These are phyloP conservation scores for Chrysanthemum makinoi DNA, from an alignment of 129 eudicot genomes.

Conservation along the genomic window DNA sequence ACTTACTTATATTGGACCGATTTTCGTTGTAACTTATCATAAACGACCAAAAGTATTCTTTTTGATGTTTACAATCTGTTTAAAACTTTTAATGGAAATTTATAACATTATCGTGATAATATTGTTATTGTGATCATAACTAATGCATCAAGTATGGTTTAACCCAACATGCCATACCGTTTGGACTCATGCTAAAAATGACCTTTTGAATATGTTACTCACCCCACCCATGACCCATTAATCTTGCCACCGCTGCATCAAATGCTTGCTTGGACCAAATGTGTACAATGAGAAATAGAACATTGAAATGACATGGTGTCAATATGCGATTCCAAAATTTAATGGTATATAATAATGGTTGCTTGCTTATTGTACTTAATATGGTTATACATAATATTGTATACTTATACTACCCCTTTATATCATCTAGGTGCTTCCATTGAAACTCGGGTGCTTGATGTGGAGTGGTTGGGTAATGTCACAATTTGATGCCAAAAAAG, in stretches of 20 bases:
- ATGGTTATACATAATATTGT: not conserved
- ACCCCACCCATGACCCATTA: not conserved
- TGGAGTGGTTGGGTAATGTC: conserved; percentile 73
- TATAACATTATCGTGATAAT: not conserved
- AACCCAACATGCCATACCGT: no score
- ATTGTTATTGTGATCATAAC: not conserved
- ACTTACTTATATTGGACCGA: not conserved
- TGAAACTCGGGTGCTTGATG: conserved; percentile 56
- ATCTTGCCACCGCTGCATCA: not conserved
- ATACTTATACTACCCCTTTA: not conserved
- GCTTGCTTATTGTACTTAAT: not conserved
- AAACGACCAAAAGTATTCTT: not conserved
- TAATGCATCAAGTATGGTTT: not conserved
- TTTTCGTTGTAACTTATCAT: not conserved
- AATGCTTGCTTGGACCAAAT: not conserved
- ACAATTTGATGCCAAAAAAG: conserved; percentile 63
- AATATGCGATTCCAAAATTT: conserved; percentile 64
- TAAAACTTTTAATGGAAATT: not conserved
- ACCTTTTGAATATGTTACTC: not conserved
- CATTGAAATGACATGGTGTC: conserved; percentile 78
- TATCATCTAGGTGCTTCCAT: conserved; percentile 52
- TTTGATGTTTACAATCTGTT: no score
- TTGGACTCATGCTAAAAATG: no score
- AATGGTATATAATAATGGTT: conserved; percentile 37
- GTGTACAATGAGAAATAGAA: conserved; percentile 42